phyloP scores from a whole-genome alignment of 148 eudicot species.

The Nyssa sinensis region DNA sequence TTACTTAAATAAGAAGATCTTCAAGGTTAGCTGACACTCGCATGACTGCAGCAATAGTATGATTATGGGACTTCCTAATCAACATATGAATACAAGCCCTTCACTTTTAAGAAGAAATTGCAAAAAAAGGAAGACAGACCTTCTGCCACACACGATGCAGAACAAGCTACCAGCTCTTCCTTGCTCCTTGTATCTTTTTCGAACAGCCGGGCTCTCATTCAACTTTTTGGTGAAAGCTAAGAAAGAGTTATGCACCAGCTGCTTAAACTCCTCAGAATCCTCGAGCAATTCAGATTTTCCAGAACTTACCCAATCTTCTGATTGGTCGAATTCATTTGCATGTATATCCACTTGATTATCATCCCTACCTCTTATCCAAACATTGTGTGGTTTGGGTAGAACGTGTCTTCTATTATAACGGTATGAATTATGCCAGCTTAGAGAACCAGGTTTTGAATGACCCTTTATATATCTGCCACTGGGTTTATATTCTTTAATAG shows the following conservation, averaged over 20 bases:
- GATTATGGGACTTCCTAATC: neutral
- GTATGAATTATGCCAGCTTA: slow-evolving; percentile 18
- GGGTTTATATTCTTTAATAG: slow-evolving; percentile 20
- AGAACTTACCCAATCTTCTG: slow-evolving; percentile 14
- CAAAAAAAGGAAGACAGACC: slow-evolving; percentile 37
- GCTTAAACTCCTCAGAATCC: slow-evolving; percentile 41
- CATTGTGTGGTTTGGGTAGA: slow-evolving; percentile 25
- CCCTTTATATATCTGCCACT: slow-evolving; percentile 25
- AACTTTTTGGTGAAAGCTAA: slow-evolving; percentile 36
- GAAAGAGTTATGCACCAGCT: slow-evolving; percentile 29
- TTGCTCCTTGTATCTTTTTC: slow-evolving; percentile 43
- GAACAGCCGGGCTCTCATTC: slow-evolving; percentile 35
- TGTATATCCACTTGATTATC: slow-evolving; percentile 9
- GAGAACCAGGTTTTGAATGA: slow-evolving; percentile 24
- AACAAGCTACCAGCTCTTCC: slow-evolving; percentile 49
- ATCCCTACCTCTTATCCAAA: slow-evolving; percentile 27
- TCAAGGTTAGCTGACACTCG: neutral
- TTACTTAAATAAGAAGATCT: neutral
- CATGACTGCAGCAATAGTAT: neutral
- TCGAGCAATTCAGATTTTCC: slow-evolving; percentile 23
- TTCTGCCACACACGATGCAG: slow-evolving; percentile 50
- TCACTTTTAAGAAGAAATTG: slow-evolving; percentile 1
- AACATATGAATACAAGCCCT: neutral
- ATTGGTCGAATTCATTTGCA: slow-evolving; percentile 12
- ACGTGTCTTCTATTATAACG: slow-evolving; percentile 20